Base-by-base conservation (phyloP, 495 filamentous ascomycete species). In the Friedmanniomyces endolithicus region DNA sequence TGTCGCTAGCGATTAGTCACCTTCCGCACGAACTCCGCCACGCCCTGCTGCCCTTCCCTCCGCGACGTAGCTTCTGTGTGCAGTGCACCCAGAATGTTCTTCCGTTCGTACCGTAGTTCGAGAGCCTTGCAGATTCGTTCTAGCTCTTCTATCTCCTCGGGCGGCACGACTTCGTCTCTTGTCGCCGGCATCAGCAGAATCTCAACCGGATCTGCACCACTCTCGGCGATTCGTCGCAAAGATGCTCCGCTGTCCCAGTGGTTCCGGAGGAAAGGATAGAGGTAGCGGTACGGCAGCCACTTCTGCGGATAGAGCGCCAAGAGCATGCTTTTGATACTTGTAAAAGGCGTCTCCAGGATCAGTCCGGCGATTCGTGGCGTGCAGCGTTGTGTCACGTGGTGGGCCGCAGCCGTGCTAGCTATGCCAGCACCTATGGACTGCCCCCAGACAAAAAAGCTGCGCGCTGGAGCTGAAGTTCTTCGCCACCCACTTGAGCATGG, bases 261-360 rank as follows among this genome's bases (percentile, higher is more conserved):
- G 58, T 73, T 79, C 66, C 78, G 68, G 40, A 79, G 67, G 59
- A 81, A 78, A 0, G 72, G 71, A 50, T 69, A 65, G 0, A 83
- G 67, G 67, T 84, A 82, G 3, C 78, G 71, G 65, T 92, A 90
- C 0, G 86, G 86, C 0, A 90, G 68, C 87, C 87, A 90, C 56
- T 79, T 84, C 62, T 90, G 85, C 11, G 86, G 86, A 66, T 89
- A 92, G 19, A 94, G 64, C 1, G 77, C 78, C 27, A 77, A 68
- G 17, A 94, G 70, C 85, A 94, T 88, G 27, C 78, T 75, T n/a
- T 75, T 70, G 50, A 88, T 76, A 50, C 77, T 87, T 1, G 80
- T 72, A 50, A 88, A 89, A 2, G 87, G 86, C 0, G 86, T 89
- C 60, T 92, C 86, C 11, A 90, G 72, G 12, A 90, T 68, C 49